Percentiles rank a stretch among this genome's conserved stretches.
Evolutionary conservation across 2,329 filamentous ascomycete genomes (phyloP).

Genomic region (Ascochyta koolunga): DNA sequence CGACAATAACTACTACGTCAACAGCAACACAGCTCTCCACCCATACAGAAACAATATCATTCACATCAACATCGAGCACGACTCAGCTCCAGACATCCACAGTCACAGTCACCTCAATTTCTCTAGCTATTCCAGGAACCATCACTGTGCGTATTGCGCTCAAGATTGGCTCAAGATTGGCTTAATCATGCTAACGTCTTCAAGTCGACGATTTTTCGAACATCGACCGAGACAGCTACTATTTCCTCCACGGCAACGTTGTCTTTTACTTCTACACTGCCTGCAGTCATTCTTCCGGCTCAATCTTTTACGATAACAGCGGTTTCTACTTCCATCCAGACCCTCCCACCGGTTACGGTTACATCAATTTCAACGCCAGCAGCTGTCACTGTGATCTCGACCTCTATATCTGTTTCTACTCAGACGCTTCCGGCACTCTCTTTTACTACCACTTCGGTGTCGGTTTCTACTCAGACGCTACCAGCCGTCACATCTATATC

Average conservation of each 20-base stretch:
- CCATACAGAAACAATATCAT: not conserved
- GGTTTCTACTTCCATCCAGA: not conserved
- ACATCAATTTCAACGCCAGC: not conserved
- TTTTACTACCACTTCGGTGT: not conserved
- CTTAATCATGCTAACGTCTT: not conserved
- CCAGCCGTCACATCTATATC: not conserved
- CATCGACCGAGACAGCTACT: not conserved
- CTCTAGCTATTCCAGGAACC: not conserved
- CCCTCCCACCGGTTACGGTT: not conserved
- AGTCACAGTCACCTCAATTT: not conserved
- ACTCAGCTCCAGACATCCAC: not conserved
- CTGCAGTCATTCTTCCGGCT: not conserved
- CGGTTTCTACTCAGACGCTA: not conserved
- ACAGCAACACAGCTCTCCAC: not conserved
- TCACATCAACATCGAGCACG: not conserved
- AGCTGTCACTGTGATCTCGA: not conserved
- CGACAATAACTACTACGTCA: not conserved
- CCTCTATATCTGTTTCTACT: not conserved
- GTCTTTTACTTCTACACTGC: not conserved
- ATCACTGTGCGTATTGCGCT: not conserved
- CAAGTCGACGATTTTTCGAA: not conserved
- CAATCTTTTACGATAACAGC: not conserved
- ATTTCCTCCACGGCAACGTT: not conserved
- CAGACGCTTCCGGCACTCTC: not conserved
- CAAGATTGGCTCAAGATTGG: too few species aligned